A percentile compares a stretch with the other conserved stretches of the same genome.
Conservation (phyloP, 495 filamentous ascomycete species). For the Talaromyces stipitatus region DNA sequence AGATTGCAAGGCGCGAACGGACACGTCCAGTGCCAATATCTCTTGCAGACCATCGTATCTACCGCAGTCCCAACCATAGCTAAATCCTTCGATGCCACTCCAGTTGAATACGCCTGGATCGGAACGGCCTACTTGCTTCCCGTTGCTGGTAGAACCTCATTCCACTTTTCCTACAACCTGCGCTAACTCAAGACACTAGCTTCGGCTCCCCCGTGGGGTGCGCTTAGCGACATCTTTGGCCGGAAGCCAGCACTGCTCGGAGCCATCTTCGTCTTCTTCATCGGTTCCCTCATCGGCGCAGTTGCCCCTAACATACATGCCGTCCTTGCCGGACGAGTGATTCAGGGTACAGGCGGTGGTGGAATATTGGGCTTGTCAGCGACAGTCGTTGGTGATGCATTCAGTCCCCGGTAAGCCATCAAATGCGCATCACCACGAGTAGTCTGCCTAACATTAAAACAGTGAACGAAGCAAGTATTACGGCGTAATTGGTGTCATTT, state of each 20-base stretch:
- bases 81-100: slow-evolving; percentile 47
- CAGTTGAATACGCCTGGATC: slow-evolving; percentile 66
- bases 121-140: slow-evolving; percentile 63
- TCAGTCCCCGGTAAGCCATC: slow-evolving; percentile 50
- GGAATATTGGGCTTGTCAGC: slow-evolving; percentile 75
- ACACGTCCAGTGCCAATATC: background rate
- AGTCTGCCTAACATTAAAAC: background rate
- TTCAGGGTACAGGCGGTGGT: slow-evolving; percentile 81
- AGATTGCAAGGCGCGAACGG: background rate
- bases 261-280: slow-evolving; percentile 65
- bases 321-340: slow-evolving; percentile 63
- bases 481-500: slow-evolving; percentile 57
- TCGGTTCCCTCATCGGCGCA: slow-evolving; percentile 66
- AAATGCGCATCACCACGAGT: background rate
- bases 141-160: slow-evolving; percentile 28
- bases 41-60: slow-evolving; percentile 39
- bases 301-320: slow-evolving; percentile 59
- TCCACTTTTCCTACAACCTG: background rate
- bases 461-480: slow-evolving; percentile 57
- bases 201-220: slow-evolving; percentile 67
- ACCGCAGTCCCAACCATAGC: slow-evolving; percentile 56
- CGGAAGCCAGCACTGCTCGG: slow-evolving; percentile 70
- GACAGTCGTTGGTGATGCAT: slow-evolving; percentile 73
- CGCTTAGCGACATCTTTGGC: slow-evolving; percentile 78
- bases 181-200: slow-evolving; percentile 19